A percentile compares a stretch with the other conserved stretches of the same genome.
phyloP scores from a whole-genome alignment of 768 basidiomycete genomes.

The Gautieria morchelliformis region DNA sequence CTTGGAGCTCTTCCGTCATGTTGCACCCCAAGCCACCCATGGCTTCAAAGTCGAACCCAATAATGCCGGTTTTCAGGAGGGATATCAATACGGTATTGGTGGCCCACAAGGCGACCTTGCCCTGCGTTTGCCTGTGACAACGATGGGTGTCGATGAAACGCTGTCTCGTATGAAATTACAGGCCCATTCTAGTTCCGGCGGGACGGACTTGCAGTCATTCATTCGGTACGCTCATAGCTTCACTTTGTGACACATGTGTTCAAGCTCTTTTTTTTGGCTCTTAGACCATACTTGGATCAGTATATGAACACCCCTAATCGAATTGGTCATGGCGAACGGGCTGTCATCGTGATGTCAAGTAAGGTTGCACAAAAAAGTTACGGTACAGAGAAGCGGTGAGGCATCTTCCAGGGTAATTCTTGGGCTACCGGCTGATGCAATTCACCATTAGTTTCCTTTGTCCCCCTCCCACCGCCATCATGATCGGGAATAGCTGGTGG shows the following conservation, averaged over 20 bases:
- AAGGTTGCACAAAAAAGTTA: conserved; percentile 97
- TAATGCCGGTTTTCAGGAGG: conserved; percentile 1
- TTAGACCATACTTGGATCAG: conserved; percentile 72
- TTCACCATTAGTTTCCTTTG: conserved; percentile 62
- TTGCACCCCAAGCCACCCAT: conserved; percentile 64
- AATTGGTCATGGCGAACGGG: conserved; percentile 84
- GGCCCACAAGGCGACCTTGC: conserved; percentile 46
- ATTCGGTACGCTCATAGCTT: conserved; percentile 45
- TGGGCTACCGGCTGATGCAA: conserved; percentile 3
- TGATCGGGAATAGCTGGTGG: conserved; percentile 96
- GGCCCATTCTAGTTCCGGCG: conserved; percentile 45
- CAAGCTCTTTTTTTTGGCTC: conserved; percentile 14
- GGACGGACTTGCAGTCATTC: conserved; percentile 67
- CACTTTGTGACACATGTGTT: background rate
- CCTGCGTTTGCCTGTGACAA: conserved; percentile 42
- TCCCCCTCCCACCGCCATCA: conserved; percentile 86
- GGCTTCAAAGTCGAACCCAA: conserved; percentile 26
- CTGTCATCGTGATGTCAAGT: conserved; percentile 95
- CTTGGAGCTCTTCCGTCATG: conserved; percentile 53
- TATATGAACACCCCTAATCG: conserved; percentile 81
- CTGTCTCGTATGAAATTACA: conserved; percentile 58
- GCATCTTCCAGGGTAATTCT: background rate
- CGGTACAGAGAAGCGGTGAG: conserved; percentile 86
- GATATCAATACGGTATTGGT: conserved; percentile 37
- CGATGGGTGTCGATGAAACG: conserved; percentile 42